Conservation (phyloP, 2,329 filamentous ascomycete species). For the Aureobasidium sp. region DNA sequence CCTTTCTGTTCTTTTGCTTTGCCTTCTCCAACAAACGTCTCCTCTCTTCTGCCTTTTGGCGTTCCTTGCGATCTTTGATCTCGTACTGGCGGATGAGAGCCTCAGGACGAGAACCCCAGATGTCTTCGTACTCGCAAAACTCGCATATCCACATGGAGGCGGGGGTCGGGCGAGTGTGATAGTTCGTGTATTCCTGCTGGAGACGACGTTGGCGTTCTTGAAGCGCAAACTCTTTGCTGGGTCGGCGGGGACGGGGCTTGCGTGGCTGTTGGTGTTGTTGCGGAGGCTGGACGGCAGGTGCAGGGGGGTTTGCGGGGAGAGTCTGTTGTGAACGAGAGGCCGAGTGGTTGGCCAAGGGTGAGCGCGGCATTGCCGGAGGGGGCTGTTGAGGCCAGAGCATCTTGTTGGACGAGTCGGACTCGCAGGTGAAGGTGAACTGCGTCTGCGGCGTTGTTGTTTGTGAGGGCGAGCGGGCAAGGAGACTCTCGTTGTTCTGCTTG, state of each 20-base stretch:
- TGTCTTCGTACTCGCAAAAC: constrained; percentile 95
- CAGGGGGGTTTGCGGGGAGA: constrained; percentile 6
- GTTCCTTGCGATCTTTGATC: constrained; percentile 81
- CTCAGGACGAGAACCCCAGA: constrained; percentile 80
- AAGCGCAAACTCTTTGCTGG: constrained; percentile 63
- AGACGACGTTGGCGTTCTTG: constrained; percentile 73
- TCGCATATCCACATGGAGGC: constrained; percentile 93
- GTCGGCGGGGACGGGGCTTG: constrained; percentile 53
- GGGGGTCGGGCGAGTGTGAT: constrained; percentile 60
- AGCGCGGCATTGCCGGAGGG: constrained; percentile 15
- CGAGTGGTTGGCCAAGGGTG: constrained; percentile 9
- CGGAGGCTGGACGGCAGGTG: constrained; percentile 23
- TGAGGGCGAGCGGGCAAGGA: constrained; percentile 60
- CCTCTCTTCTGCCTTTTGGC: constrained; percentile 79
- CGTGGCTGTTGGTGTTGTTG: constrained; percentile 31
- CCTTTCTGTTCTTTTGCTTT: constrained; percentile 86
- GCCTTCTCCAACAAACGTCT: constrained; percentile 81
- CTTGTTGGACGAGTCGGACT: constrained; percentile 76
- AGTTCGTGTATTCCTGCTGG: constrained; percentile 69
- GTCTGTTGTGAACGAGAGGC: constrained; percentile 21
- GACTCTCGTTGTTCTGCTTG: constrained; percentile 62
- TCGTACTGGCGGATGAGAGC: constrained; percentile 89
- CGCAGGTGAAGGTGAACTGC: constrained; percentile 95
- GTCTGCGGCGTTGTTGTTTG: constrained; percentile 63
- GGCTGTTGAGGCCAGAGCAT: constrained; percentile 65